Evolutionary conservation across 371 early-diverging fungal species (phyloP), one percentile per base, ranked within the genome.

Genomic region (Zopfochytrium polystomum): DNA sequence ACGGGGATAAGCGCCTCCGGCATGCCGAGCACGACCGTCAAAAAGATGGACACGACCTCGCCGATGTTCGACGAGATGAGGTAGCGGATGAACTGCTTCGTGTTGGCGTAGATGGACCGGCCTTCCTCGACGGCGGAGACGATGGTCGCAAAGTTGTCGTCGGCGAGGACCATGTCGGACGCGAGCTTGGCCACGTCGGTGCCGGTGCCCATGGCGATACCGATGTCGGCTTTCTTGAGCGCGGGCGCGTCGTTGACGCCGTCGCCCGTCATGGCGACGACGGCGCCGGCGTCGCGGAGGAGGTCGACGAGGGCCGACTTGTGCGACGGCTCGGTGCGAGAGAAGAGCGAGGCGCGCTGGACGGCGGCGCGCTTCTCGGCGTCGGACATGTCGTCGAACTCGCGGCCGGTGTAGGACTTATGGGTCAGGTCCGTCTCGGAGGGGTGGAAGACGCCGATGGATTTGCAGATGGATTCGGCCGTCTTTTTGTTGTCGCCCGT

Each of bases 251-350:
- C n/a, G n/a, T n/a, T n/a, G n/a, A n/a, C 96, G 79, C 98, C 98
- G 72, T 99, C 99, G 57, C 99, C 99, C 11, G 96, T 96, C 96
- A 99, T 96, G 33, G 95, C 98, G 23, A 96, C 96, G 35, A 98
- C 85, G 32, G 80, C 88, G 6, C 97, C 98, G 27, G 81, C 69
- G 25, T 75, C 79, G 74, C 95, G 89, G 62, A 99, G 79, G 33
- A 93, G 70, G 71, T 92, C 87, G 2, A 98, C 95, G 64, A 98
- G 78, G 70, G 91, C 81, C 69, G 86, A 82, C 79, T 99, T 99
- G 81, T 98, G 96, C 33, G 87, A 75, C 44, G 98, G 98, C 74
- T 95, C 94, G 0, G 93, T 90, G 59, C 98, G 84, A 22, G 93
- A 90, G 72, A 99, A 96, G 56, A 99, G 73, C 51, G 79, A 83